Evolutionary conservation across 306 rosid genomes (phyloP).

Genomic region (Urtica urens): DNA sequence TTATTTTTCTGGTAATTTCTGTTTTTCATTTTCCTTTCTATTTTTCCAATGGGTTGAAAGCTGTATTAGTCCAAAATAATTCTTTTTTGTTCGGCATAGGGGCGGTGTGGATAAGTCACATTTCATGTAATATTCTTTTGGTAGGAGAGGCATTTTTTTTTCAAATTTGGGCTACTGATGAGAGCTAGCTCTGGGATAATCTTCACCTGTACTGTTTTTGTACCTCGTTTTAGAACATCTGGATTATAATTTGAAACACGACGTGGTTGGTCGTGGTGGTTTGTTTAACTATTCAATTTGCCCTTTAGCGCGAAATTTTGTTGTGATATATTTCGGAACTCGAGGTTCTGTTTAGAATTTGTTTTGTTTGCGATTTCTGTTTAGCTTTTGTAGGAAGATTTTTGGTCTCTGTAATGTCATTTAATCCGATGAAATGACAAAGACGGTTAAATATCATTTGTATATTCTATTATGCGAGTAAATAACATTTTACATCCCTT

Average conservation of each 20-base stretch:
- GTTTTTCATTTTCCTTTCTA: slow-evolving; percentile 25
- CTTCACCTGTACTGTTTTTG: slow-evolving; percentile 36
- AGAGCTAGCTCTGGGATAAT: slow-evolving; percentile 43
- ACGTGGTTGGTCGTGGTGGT: slow-evolving; percentile 18
- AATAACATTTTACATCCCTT: too few species aligned
- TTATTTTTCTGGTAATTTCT: slow-evolving; percentile 18
- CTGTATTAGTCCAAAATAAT: slow-evolving; percentile 40
- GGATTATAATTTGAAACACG: slow-evolving; percentile 28
- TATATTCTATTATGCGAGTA: too few species aligned
- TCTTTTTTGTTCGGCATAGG: slow-evolving; percentile 39
- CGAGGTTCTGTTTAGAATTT: too few species aligned
- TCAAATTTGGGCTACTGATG: slow-evolving; percentile 57
- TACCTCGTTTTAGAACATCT: slow-evolving; percentile 22
- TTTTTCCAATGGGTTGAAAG: slow-evolving; percentile 33
- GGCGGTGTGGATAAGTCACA: slow-evolving; percentile 29
- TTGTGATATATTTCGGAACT: too few species aligned
- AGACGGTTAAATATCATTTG: too few species aligned
- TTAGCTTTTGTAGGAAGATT: too few species aligned
- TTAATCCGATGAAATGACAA: too few species aligned
- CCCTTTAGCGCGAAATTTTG: too few species aligned
- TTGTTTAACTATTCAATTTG: slow-evolving; percentile 5
- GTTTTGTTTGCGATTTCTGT: too few species aligned
- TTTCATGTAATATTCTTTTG: slow-evolving; percentile 52
- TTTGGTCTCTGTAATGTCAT: too few species aligned
- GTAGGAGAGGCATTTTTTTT: slow-evolving; percentile 65